Evolutionary conservation across 1,139 yeast species (phyloP).

Genomic region (Yamadazyma diospyri): DNA sequence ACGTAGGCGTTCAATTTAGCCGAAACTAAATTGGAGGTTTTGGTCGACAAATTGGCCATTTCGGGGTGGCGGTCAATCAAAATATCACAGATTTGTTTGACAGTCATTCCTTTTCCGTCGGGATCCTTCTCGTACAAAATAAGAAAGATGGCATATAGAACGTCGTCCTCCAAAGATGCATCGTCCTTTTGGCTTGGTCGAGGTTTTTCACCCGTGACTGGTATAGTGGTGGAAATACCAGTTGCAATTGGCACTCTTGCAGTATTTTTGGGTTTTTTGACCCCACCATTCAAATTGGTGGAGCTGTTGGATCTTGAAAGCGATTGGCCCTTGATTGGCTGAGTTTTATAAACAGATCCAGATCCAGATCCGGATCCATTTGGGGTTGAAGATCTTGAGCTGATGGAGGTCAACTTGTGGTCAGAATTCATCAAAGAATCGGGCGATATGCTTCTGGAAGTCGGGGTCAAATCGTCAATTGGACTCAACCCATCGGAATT

Average conservation of each 20-base stretch:
- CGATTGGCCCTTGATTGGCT: slow-evolving; percentile 1
- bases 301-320: not conserved
- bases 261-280: slow-evolving; percentile 35
- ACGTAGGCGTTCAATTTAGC: slow-evolving; percentile 84
- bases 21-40: slow-evolving; percentile 75
- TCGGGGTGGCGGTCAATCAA: slow-evolving; percentile 72
- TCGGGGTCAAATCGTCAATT: slow-evolving; percentile 33
- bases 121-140: slow-evolving; percentile 67
- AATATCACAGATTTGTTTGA: slow-evolving; percentile 76
- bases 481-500: slow-evolving; percentile 22
- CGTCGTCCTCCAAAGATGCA: slow-evolving; percentile 69
- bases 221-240: slow-evolving; percentile 74
- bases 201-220: slow-evolving; percentile 79
- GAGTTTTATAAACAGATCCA: slow-evolving; percentile 4
- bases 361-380: slow-evolving; percentile 9
- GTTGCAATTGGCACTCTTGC: slow-evolving; percentile 56
- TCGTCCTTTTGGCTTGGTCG: slow-evolving; percentile 60
- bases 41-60: slow-evolving; percentile 74
- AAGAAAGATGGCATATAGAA: slow-evolving; percentile 66
- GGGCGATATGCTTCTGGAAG: slow-evolving; percentile 43
- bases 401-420: slow-evolving; percentile 15
- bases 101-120: slow-evolving; percentile 75
- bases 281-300: not conserved
- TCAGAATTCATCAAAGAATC: slow-evolving; percentile 39
- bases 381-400: slow-evolving; percentile 33